A percentile compares a stretch with the other conserved stretches of the same genome.
Evolutionary conservation across 202 grass and related monocot species (phyloP).

Genomic region (Zoysia matrella): DNA sequence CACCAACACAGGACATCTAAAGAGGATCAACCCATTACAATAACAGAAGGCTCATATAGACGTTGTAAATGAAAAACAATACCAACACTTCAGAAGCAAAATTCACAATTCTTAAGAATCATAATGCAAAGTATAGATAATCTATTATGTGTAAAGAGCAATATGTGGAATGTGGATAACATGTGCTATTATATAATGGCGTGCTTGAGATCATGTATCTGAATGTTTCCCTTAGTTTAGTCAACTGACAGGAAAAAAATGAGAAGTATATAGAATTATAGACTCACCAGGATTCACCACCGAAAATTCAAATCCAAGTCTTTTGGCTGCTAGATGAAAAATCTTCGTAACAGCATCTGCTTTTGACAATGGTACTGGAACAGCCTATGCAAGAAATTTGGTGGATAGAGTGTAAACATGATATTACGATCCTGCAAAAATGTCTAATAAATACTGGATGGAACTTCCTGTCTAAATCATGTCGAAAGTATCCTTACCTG

Average conservation of each 20-base stretch:
- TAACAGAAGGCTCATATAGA: neutral
- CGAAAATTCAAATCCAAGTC: constrained; percentile 84
- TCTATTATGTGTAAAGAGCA: neutral
- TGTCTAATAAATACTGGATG: neutral
- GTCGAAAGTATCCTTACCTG: constrained; percentile 57
- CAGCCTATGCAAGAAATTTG: constrained; percentile 58
- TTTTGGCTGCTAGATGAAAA: constrained; percentile 79
- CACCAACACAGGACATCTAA: constrained; percentile 32
- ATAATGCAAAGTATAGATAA: neutral
- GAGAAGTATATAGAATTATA: no score
- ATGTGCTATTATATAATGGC: no score
- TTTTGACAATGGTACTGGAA: constrained; percentile 71
- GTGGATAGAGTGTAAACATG: constrained; percentile 25
- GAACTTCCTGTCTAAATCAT: constrained; percentile 6
- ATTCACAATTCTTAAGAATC: constrained; percentile 34
- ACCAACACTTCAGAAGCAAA: constrained; percentile 10
- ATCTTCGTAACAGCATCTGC: constrained; percentile 72
- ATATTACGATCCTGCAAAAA: neutral
- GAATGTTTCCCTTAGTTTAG: no score
- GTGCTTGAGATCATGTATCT: no score
- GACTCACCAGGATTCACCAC: no score
- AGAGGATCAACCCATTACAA: neutral
- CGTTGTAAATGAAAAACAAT: neutral
- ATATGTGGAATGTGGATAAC: no score
- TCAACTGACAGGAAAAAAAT: no score